Evolutionary conservation across 2,329 filamentous ascomycete species (phyloP), one percentile per base, ranked within the genome.

Genomic region (Cytospora schulzeri): DNA sequence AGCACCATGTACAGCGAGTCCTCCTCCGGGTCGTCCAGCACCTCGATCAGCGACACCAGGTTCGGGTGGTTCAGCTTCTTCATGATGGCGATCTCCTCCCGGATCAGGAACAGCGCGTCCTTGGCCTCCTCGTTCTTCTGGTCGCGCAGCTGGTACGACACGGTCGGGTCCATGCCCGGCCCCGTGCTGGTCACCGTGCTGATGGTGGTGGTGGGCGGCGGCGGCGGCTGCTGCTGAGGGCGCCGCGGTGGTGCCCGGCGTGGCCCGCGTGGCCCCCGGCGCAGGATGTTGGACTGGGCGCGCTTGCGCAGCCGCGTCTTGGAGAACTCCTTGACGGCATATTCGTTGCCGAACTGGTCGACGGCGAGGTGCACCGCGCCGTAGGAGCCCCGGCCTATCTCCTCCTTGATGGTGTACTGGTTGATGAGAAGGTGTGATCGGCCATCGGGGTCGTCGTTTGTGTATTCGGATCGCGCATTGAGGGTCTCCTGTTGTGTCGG

Each of bases 1-100:
- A 99, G 85, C 26, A 99, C 95, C 92, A 99, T 98, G 78, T 97
- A 99, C 15, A 99, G 79, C 3, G 93, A 97, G 76, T 99, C 95
- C 73, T 97, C 93, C 56, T 94, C 89, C 0, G 95, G 94, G 73
- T 98, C 95, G 74, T 98, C 95, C 59, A 99, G 81, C 3, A 99
- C 95, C 77, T 99, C 95, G 69, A 96, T 92, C 58, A 99, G 80
- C 54, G 91, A 88, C 17, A 98, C 94, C n/a, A 99, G 81, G 73
- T 98, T 99, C 31, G 88, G 90, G 73, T 99, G 95, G 73, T 97
- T 89, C 55, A 98, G 84, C 78, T 98, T 98, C 82, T 98, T 99
- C 93, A 99, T 98, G 74, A 98, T 96, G 65, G 95, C 95, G 71
- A 98, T 95, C 77, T 99, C 95, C 76, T 97, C 91, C 67, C 93